These are phyloP conservation scores for Euphrasia arctica DNA, from an alignment of 305 asterid genomes.

Conservation along the genomic window DNA sequence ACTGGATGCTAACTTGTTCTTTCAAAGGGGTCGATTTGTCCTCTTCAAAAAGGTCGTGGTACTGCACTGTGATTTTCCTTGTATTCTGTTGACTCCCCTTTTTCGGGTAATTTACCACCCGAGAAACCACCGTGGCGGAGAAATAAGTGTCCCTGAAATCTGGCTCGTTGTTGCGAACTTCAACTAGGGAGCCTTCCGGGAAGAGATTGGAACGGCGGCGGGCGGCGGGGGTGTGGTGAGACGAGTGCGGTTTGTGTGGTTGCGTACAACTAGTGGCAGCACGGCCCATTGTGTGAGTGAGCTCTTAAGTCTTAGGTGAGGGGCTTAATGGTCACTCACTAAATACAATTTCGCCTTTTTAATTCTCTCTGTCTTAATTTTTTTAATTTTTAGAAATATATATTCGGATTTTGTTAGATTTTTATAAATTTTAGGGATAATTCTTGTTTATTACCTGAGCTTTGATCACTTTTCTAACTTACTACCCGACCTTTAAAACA, in stretches of 20 bases:
- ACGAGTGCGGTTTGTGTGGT: constrained; percentile 15
- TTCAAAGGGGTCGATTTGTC: constrained; percentile 35
- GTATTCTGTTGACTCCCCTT: constrained; percentile 22
- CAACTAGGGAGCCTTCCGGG: constrained; percentile 37
- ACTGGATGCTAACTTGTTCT: constrained; percentile 35
- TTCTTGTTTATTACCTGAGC: too few species aligned
- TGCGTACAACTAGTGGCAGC: constrained; percentile 18
- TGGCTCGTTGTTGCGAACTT: constrained; percentile 54
- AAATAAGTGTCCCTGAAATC: constrained; percentile 46
- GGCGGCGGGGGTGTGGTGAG: constrained; percentile 6
- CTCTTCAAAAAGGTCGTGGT: constrained; percentile 43
- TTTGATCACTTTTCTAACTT: too few species aligned
- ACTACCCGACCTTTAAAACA: too few species aligned
- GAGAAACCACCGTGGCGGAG: constrained; percentile 40
- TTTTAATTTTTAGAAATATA: neutral
- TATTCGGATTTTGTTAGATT: too few species aligned
- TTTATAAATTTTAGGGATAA: too few species aligned
- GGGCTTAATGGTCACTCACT: constrained; percentile 18
- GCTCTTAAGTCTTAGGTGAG: constrained; percentile 4
- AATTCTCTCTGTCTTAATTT: neutral
- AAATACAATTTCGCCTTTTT: constrained; percentile 8
- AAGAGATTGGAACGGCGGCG: constrained; percentile 17
- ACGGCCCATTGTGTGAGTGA: constrained; percentile 32
- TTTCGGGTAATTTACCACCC: constrained; percentile 8
- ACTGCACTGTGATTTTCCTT: constrained; percentile 39